Conservation (phyloP, 148 eudicot species). For the Fagopyrum tataricum region DNA sequence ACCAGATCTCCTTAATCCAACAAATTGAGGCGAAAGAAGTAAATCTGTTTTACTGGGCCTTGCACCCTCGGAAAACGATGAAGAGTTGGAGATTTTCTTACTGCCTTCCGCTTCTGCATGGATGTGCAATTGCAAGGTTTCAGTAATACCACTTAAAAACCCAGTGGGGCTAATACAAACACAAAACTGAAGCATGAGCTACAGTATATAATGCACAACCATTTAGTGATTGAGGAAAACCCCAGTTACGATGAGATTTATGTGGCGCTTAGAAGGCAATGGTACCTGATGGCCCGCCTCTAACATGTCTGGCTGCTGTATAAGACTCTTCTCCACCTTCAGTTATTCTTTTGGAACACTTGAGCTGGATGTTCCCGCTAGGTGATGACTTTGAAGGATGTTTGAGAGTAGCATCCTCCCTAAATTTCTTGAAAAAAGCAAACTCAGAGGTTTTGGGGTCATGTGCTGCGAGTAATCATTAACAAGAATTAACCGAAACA, state of each 20-base stretch:
- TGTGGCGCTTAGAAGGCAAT: not conserved
- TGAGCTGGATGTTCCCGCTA: not conserved
- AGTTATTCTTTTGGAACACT: not conserved
- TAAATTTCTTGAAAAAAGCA: conserved; percentile 12
- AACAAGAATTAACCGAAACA: not conserved
- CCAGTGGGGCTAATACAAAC: not conserved
- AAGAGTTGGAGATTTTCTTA: not conserved
- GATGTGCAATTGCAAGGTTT: not conserved
- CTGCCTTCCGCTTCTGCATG: not conserved
- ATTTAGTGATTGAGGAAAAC: not conserved
- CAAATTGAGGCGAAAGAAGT: conserved; percentile 3
- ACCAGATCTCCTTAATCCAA: conserved; percentile 7
- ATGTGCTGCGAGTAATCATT: not conserved
- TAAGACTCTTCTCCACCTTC: conserved; percentile 1
- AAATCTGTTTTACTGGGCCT: not conserved
- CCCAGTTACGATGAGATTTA: not conserved
- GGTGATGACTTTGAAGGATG: not conserved
- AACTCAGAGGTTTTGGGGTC: conserved; percentile 12
- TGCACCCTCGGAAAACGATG: not conserved
- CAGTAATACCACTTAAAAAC: not conserved
- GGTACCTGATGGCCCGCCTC: not conserved
- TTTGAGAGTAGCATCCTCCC: not conserved
- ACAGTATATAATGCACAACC: not conserved
- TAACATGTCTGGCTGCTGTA: not conserved
- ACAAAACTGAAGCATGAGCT: not conserved